Evolutionary conservation across 768 basidiomycete genomes (phyloP).

Genomic region (Leccinum longicurvipes): DNA sequence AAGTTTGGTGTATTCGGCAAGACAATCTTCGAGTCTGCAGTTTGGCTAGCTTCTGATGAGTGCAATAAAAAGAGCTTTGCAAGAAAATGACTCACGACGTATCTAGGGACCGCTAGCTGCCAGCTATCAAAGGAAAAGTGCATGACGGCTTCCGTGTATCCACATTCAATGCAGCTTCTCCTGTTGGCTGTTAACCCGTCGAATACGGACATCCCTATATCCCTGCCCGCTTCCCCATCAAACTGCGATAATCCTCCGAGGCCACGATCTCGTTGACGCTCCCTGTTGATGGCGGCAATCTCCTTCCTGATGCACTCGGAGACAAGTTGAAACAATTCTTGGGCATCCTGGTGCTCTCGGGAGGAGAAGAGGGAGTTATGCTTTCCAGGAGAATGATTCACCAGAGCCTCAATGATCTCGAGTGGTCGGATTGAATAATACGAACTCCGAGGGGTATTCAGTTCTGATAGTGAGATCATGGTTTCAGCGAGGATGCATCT

Average conservation of each 20-base stretch:
- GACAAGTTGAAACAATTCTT: constrained; percentile 94
- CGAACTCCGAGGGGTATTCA: constrained; percentile 59
- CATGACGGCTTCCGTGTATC: constrained; percentile 93
- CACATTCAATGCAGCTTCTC: constrained; percentile 83
- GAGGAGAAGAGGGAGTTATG: constrained; percentile 72
- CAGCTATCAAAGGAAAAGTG: constrained; percentile 86
- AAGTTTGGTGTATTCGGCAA: constrained; percentile 84
- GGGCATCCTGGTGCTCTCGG: constrained; percentile 96
- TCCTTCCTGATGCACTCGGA: constrained; percentile 90
- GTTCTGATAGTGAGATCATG: constrained; percentile 36
- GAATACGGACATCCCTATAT: constrained; percentile 68
- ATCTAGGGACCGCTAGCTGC: constrained; percentile 71
- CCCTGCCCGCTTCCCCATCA: constrained; percentile 24
- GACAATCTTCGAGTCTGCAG: constrained; percentile 76
- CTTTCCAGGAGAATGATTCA: constrained; percentile 49
- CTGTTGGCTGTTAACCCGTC: constrained; percentile 90
- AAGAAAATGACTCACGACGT: constrained; percentile 45
- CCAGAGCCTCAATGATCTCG: constrained; percentile 68
- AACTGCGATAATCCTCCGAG: constrained; percentile 51
- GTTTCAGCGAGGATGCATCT: constrained; percentile 3
- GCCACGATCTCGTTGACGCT: constrained; percentile 68
- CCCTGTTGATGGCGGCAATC: constrained; percentile 65
- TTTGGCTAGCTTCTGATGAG: constrained; percentile 41
- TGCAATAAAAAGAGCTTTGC: not conserved
- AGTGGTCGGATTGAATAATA: constrained; percentile 68